Base-by-base conservation (phyloP, 768 basidiomycete genomes). In the Bullera alba region DNA sequence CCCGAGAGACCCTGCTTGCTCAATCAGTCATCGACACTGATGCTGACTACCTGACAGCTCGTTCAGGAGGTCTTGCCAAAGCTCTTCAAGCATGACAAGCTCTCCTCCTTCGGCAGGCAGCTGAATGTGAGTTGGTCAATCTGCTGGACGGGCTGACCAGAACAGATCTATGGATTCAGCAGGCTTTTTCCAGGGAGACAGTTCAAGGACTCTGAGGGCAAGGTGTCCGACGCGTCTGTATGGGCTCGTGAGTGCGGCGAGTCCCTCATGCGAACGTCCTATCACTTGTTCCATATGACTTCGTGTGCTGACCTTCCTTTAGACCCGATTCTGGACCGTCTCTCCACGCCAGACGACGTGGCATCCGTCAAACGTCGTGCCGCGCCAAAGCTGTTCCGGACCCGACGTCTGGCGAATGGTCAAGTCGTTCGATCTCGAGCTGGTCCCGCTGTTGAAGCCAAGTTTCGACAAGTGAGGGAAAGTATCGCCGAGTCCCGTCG, bases 181-280 rank as follows among this genome's bases (percentile, higher is more conserved):
- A 44, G 70, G 4, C 50, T 70, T 5, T 70, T 67, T 38, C 70
- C 70, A 1, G 70, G 70, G 4, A 42, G 66, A 14, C 66, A 70
- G 30, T 70, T 72, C 63, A 70, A 70, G 30, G 70, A 72, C 38
- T 56, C 54, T 29, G 19, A 58, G 2, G 70, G 70, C 6, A 60
- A 67, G 21, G 53, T 72, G 22, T 58, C 57, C 16, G 65, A 72
- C 47, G 70, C 70, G 3, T 64, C 61, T 19, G 68, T 72, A 30
- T 72, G 70, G 70, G 60, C 68, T 23, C 70, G 63, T 65, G 29
- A 57, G 65, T 64, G n/a, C n/a, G n/a, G n/a, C n/a, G n/a, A n/a
- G 22, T 21, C 0, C 29, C 19, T 7, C n/a, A 21, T 10, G 34
- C 19, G 5, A 29, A 39, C 19, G 16, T n/a, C n/a, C n/a, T n/a